Base-by-base conservation (phyloP, 2,329 filamentous ascomycete species). In the Thielaviopsis ethacetica region DNA sequence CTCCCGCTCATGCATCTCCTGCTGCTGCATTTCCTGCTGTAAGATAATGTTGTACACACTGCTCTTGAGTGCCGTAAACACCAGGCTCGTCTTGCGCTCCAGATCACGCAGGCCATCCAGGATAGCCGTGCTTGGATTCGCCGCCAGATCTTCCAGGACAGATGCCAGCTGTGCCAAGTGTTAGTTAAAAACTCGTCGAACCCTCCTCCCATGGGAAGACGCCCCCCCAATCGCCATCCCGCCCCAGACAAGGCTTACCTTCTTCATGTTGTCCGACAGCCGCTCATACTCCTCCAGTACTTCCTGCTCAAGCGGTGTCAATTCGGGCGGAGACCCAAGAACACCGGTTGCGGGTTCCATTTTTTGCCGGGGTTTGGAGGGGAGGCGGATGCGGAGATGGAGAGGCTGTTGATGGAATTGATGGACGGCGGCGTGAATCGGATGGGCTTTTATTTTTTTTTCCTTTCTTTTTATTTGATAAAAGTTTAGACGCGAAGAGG, bases 21-120 rank as follows among this genome's bases (percentile, higher is more conserved):
- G 57, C 22, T 62, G 60, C 50, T 59, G 54, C 66, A 95, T 89
- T 79, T 97, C 88, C 78, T 97, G 91, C 79, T 98, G 91, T 75
- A 98, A 71, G 62, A 98, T 91, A 74, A 98, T 98, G 69, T 88
- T 95, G 74, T 98, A 98, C 63, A 98, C 93, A 71, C 91, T 97
- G 19, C 93, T 91, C 76, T 98, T 98, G 68, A 98, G 79, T 68
- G 97, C 73, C 63, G 93, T 98, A 71, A 95, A 97, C 22, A 96
- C 91, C 58, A 95, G 76, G 65, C 89, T 90, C 51, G 91, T 96
- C 76, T 97, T 96, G 65, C 93, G 79, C 76, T 98, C 93, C 58
- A 98, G 76, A 51, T 91, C 84, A 58, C 93, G 78, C 65, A 98
- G 76, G 9, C 88, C 85, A 70, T 98, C 89, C 57, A 94, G 78